Evolutionary conservation across 139 green algal species (phyloP).

Genomic region (Closterium sp.): DNA sequence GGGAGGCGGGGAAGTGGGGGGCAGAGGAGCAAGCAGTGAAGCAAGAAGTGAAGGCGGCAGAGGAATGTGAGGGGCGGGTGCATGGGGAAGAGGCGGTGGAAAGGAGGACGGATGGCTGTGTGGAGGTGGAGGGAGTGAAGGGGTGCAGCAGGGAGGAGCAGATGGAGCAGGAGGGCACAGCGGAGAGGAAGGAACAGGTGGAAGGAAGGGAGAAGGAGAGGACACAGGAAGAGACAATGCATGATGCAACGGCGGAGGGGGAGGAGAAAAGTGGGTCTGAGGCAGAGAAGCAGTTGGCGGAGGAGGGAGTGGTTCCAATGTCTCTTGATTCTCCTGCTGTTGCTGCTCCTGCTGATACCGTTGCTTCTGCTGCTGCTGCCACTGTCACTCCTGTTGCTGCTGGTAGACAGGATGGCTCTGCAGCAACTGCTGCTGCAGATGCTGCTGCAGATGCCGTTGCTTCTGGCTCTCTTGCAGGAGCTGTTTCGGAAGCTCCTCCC

Average conservation of each 20-base stretch:
- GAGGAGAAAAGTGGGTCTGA: not conserved
- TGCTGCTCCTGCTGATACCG: not conserved
- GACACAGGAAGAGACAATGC: not conserved
- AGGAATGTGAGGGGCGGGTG: not conserved
- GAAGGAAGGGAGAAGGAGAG: not conserved
- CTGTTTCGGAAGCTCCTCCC: no score
- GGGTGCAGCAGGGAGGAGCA: not conserved
- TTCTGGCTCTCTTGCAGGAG: no score
- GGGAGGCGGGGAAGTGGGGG: no score
- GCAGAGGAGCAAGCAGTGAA: not conserved
- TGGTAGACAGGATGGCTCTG: no score
- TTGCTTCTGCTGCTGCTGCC: not conserved
- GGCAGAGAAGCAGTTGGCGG: not conserved
- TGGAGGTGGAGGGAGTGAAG: not conserved
- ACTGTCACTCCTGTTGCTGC: not conserved
- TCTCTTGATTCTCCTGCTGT: not conserved
- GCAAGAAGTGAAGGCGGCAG: not conserved
- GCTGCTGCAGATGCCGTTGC: no score
- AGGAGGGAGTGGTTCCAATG: not conserved
- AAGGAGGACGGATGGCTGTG: not conserved
- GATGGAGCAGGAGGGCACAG: not conserved
- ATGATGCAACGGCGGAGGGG: not conserved
- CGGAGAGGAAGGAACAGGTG: not conserved
- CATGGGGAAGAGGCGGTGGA: not conserved
- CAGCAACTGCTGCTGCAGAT: no score